These are phyloP conservation scores for Micractinium conductrix DNA, from an alignment of 139 green algal species.

Conservation along the genomic window DNA sequence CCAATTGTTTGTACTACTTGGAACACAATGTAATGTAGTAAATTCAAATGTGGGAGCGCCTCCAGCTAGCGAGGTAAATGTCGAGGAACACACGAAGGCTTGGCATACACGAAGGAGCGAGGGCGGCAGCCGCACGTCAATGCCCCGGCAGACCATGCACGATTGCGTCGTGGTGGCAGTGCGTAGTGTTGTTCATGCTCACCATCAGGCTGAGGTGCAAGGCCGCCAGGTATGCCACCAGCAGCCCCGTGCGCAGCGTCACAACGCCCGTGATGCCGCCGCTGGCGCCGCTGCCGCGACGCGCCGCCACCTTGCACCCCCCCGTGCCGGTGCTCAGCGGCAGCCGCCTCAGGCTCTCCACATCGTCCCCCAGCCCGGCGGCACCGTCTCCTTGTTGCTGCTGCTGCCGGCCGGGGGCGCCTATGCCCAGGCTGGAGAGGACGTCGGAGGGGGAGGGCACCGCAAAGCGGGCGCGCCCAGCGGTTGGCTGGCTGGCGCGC, in stretches of 20 bases:
- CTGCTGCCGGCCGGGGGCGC: background rate
- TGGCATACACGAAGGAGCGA: no score
- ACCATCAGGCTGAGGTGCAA: conserved; percentile 12
- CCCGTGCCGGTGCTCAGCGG: background rate
- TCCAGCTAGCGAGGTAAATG: no score
- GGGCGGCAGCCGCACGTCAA: no score
- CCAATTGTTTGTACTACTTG: no score
- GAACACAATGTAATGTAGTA: no score
- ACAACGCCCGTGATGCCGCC: background rate
- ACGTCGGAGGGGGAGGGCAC: background rate
- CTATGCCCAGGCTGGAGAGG: conserved; percentile 11
- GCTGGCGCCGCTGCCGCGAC: background rate
- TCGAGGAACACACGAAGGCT: no score
- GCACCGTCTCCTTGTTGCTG: background rate
- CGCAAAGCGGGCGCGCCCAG: background rate
- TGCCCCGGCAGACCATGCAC: background rate
- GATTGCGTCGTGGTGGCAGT: conserved; percentile 14
- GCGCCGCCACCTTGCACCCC: background rate
- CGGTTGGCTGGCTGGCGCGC: background rate
- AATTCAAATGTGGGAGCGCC: no score
- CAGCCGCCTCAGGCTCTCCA: conserved; percentile 15
- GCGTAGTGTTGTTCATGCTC: background rate
- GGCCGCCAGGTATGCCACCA: background rate
- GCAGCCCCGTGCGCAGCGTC: background rate
- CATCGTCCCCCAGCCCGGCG: background rate